Base-by-base conservation (phyloP, 768 basidiomycete genomes). In the Lentinula lateritia region DNA sequence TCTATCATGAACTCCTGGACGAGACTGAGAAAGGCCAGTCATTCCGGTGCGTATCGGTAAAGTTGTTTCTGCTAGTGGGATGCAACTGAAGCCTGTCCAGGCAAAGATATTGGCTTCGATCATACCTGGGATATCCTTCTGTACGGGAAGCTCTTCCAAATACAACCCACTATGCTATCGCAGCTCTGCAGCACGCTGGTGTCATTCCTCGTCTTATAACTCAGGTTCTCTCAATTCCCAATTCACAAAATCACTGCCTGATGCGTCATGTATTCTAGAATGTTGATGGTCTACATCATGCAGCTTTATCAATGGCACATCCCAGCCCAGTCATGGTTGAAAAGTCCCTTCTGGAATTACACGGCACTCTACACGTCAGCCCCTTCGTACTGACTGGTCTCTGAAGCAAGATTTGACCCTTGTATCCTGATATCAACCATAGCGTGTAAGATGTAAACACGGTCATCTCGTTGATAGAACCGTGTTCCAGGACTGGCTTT, bases 201-300 rank as follows among this genome's bases (percentile, higher is more conserved):
- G 72, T 86, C 57, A 77, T 91, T 18, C 73, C 80, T 20, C 75
- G 76, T 32, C 71, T 95, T 36, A 85, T 98, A 63, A 98, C 96
- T 0, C 90, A 89, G 72, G 89, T 89, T 58, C 81, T 85, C 34
- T 32, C 12, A 45, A 7, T 2, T 7, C 39, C 13, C 39, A 48
- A 34, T 15, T 7, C 58, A 20, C 35, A 28, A 4, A 13, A 18
- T 28, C 15, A 16, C 15, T 58, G 13, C 15, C 34, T 38, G 16
- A 50, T 7, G 20, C 46, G 23, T 39, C 20, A 43, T 23, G 16
- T 35, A 45, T 15, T 52, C 34, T 58, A 89, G 79, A 92, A 92
- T 66, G 95, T 98, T n/a, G 96, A 98, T 68, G 95, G 94, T 2
- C 83, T 98, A 6, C 95, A 98, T 68, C 87, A 87, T 56, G 93